phyloP scores from a whole-genome alignment of 2,329 filamentous ascomycete species.

The Cryphonectria radicalis region DNA sequence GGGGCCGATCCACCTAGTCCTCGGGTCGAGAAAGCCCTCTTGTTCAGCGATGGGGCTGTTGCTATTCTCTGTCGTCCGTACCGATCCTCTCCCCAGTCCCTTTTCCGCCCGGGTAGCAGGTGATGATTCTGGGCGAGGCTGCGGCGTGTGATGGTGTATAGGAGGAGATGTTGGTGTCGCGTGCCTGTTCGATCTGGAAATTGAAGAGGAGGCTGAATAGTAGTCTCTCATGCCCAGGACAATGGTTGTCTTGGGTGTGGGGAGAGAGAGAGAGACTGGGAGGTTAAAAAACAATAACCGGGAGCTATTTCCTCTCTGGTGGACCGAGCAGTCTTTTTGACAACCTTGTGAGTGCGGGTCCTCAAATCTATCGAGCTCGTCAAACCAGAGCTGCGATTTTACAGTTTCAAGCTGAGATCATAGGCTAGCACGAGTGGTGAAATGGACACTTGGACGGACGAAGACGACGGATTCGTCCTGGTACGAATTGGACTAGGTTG shows the following conservation, averaged over 20 bases:
- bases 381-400: background rate
- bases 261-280: no score
- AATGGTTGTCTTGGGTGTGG: background rate
- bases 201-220: background rate
- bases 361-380: constrained; percentile 1
- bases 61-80: background rate
- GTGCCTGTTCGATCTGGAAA: background rate
- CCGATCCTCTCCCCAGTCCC: background rate
- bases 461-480: constrained; percentile 3
- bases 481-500: background rate
- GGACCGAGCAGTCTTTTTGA: background rate
- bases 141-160: background rate
- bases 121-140: background rate
- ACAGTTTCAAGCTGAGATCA: background rate
- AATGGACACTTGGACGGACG: background rate
- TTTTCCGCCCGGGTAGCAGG: background rate
- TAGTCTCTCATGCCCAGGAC: constrained; percentile 5
- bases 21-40: background rate
- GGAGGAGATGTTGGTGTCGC: constrained; percentile 1
- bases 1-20: constrained; percentile 3
- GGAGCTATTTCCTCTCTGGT: constrained; percentile 6
- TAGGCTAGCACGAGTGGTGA: background rate
- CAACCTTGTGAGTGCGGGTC: background rate
- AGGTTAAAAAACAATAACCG: background rate
- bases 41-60: background rate